phyloP scores from a whole-genome alignment of 1,284 basidiomycete genomes.

The Puccinia triticina region DNA sequence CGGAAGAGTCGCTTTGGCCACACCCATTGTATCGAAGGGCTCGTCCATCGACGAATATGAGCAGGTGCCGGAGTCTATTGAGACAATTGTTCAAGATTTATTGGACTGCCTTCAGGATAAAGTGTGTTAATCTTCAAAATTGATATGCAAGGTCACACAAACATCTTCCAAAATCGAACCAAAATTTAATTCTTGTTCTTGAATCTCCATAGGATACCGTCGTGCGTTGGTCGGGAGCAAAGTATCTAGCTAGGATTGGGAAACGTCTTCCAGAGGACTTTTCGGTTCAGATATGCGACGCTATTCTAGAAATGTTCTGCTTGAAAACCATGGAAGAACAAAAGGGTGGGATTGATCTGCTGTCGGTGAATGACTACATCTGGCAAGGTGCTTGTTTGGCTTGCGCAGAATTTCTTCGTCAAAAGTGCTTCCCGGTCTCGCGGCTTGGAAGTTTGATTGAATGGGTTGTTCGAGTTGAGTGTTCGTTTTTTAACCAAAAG shows the following conservation, averaged over 20 bases:
- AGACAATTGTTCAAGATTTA: constrained; percentile 73
- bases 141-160: constrained; percentile 21
- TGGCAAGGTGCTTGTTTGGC: constrained; percentile 96
- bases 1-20: constrained; percentile 54
- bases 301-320: constrained; percentile 71
- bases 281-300: constrained; percentile 77
- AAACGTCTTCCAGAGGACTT: constrained; percentile 77
- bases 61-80: constrained; percentile 79
- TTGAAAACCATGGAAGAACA: constrained; percentile 68
- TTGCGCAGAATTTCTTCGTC: constrained; percentile 85
- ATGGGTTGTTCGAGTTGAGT: constrained; percentile 71
- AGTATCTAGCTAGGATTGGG: constrained; percentile 83
- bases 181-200: not conserved
- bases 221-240: constrained; percentile 92
- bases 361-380: constrained; percentile 68
- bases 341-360: constrained; percentile 70
- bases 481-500: constrained; percentile 52
- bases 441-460: constrained; percentile 70
- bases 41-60: constrained; percentile 54
- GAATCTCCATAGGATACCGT: constrained; percentile 74
- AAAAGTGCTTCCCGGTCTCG: constrained; percentile 70
- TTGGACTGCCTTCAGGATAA: constrained; percentile 79
- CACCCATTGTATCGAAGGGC: not conserved
- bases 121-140: constrained; percentile 62
- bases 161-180: not conserved